Evolutionary conservation across 306 rosid genomes (phyloP), one percentile per base, ranked within the genome.

Genomic region (Gynostemma pentaphyllum): DNA sequence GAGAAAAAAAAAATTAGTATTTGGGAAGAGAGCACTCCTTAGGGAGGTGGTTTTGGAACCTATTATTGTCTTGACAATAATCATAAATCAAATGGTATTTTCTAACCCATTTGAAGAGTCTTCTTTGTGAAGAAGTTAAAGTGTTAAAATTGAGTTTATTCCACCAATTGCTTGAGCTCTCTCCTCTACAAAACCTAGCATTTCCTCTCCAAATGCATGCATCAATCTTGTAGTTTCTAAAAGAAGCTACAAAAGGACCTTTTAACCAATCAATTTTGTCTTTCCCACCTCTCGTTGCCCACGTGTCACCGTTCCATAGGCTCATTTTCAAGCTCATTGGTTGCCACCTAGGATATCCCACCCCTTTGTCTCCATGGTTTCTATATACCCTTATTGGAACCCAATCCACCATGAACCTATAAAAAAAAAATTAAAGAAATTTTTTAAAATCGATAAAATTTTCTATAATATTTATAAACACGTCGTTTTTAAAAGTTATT

Each of bases 271-370:
- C 86, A 66, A 84, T 82, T 71, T 91, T 88, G 36, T 91, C 98
- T 8, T 70, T 71, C 16, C 98, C 98, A 5, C 98, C 98, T 41
- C 89, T 16, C 44, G 98, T 91, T 34, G 98, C 98, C 98, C 96
- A 88, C 71, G 72, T 77, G 56, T 82, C 90, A 18, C 98, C 95
- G 24, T 91, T 73, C 96, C 95, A 91, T 46, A 91, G 72, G 49
- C 88, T 83, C 24, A 50, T 65, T 77, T 91, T 87, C 64, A 91
- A 37, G 73, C 89, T 74, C 97, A 91, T 85, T 68, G 98, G 98
- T 60, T 83, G 92, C 92, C 92, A 66, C 68, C 89, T 78, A 0
- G 96, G 98, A 72, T 77, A 91, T 56, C 80, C 64, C 48, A 86
- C 92, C 61, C 96, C 95, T 62, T 85, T 88, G 51, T 91, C 90